Base-by-base conservation (phyloP, 148 eudicot species). In the Silene latifolia region DNA sequence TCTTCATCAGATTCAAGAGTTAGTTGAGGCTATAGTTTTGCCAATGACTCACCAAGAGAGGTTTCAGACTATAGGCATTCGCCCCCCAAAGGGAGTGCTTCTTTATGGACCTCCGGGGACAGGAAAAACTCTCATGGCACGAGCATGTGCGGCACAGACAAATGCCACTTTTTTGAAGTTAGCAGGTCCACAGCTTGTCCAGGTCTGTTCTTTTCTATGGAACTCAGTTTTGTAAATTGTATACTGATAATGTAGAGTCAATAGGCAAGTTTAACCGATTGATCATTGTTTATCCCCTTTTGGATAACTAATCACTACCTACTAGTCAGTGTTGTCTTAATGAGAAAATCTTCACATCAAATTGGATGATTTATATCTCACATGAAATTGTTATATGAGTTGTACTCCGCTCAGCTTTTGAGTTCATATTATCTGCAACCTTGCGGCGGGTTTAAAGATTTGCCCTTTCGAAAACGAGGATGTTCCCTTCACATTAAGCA, bases 71-170 rank as follows among this genome's bases (percentile, higher is more conserved):
- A 78, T 92, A 70, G 99, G 99, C 56, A 76, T 95, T 67, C 92
- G 94, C 5, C 99, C 97, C n/a, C 99, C 99, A 0, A 95, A 95
- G 81, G 97, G 98, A 72, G 97, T 95, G 66, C 88, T 95, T 69
- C 87, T 95, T 29, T 95, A 95, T 85, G 98, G 98, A 15, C 97
- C 98, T 79, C 98, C 98, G 42, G 97, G 97, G 5, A 95, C 98
- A 48, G 98, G 98, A 14, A 92, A 95, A 85, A 92, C 98, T 60
- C 81, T 95, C 44, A 95, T 95, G 97, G 98, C 98, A 54, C 91
- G 97, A 79, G 98, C 98, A 60, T 95, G 98, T 87, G 98, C 98
- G 23, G 98, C 98, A 35, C 98, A 95, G 84, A 95, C 98, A 62
- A 95, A 95, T 87, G 97, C 98, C 80, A 92, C 98, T 77, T 95